Base-by-base conservation (phyloP, 2,329 filamentous ascomycete species). In the Cladosporium phlei region DNA sequence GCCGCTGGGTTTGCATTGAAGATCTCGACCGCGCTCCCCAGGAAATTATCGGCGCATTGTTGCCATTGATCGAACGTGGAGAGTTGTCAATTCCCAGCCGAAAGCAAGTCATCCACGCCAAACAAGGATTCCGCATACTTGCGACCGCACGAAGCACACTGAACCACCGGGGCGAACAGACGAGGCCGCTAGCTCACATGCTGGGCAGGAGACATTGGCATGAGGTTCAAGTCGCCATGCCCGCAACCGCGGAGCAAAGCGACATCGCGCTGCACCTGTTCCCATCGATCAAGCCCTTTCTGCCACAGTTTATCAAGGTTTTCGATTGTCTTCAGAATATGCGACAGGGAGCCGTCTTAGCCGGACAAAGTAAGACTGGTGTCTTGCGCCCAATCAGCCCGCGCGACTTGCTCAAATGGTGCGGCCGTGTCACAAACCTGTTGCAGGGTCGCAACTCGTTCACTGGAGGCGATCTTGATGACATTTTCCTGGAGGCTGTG, bases 1-100 rank as follows among this genome's bases (percentile, higher is more conserved):
- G 93, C 12, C 79, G 91, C 60, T 98, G 93, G 94, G 86, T 98
- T 5, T 75, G 98, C 54, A 94, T 99, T 49, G 94, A 99, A 66
- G 94, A 99, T 66, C 76, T 99, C 30, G 90, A 98, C 63, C 83
- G 91, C 52, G 93, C 93, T 9, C 93, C 94, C 4, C 91, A 88
- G 55, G 93, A 98, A 66, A 87, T 98, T 38, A 82, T 98, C 65
- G 95, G 91, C 63, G 89, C 90, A 11, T 78, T 99, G 21, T 74
- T 98, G 20, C 93, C 94, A 8, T 76, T 98, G 7, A 90, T 98
- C 50, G 93, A 98, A 67, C 82, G 86, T 50, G 83, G 88, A n/a
- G 88, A 96, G 64, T 77, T 98, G 11, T 74, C 94, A 3, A 89
- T 98, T 22, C 88, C 93, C 0, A 94, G 85, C 57, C 83, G 91